Evolutionary conservation across 129 eudicot species (phyloP).

Genomic region (Oenanthe sinensis): DNA sequence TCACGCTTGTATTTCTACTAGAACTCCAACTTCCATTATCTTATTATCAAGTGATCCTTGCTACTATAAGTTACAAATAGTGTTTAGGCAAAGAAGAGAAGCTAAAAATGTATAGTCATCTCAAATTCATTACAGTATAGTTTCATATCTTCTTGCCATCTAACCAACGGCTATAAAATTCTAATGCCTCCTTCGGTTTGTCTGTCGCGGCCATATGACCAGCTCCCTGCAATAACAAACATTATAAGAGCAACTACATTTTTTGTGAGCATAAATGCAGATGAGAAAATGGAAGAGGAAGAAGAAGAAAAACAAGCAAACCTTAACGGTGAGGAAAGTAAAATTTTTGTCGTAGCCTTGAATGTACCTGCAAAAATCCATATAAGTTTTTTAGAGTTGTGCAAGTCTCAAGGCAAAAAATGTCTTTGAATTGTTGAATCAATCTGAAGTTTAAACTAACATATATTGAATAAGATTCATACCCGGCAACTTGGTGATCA

Average conservation of each 20-base stretch:
- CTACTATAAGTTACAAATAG: no score
- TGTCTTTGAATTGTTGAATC: background rate
- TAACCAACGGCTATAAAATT: conserved; percentile 60
- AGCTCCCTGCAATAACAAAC: conserved; percentile 55
- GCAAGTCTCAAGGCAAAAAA: background rate
- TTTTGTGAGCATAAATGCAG: background rate
- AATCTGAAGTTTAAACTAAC: background rate
- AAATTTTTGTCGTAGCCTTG: conserved; percentile 67
- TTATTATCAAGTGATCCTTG: no score
- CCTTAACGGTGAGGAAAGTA: conserved; percentile 78
- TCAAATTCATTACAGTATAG: background rate
- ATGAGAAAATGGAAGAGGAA: background rate
- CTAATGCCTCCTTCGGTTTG: conserved; percentile 74
- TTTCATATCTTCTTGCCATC: conserved; percentile 52
- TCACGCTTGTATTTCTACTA: no score
- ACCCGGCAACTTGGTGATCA: conserved; percentile 89
- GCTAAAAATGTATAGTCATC: background rate
- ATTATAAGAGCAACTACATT: background rate
- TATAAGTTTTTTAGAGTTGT: background rate
- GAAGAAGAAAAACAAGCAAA: conserved; percentile 4
- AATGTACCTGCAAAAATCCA: conserved; percentile 36
- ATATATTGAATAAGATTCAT: conserved; percentile 8
- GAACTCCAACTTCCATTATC: no score
- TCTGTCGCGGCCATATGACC: conserved; percentile 84
- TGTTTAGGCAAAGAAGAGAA: no score